Evolutionary conservation across 2,329 filamentous ascomycete genomes (phyloP), one percentile per base, ranked within the genome.

Genomic region (Sporothrix dimorphospora): DNA sequence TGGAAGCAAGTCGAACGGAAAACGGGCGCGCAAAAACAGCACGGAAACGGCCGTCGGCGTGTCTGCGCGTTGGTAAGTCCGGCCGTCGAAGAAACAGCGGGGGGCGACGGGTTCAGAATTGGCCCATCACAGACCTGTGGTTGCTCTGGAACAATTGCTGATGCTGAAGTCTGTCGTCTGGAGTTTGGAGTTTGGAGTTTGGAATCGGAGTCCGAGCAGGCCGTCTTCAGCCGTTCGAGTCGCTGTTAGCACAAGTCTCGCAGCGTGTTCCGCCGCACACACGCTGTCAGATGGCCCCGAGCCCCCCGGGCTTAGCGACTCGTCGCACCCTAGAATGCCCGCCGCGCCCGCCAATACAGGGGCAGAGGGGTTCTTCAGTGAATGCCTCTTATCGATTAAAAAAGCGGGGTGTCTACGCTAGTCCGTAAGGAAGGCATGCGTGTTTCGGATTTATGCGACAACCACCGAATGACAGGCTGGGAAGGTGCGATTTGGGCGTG

Each of bases 361-460:
- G 42, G 14, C 12, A 14, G 5, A 47, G 42, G 42, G 42, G 14
- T n/a, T 27, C 68, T 34, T 12, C 51, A 45, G 34, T 53, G 30
- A 47, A 16, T 19, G 42, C 40, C 40, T 14, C 24, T 59, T 72
- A 71, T 75, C 71, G 72, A 74, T 65, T 73, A 72, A 68, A 59
- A 72, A 24, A 70, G 66, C 34, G 55, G 61, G 47, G 40, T 40
- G 69, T 40, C 34, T 14, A 27, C 42, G 42, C 71, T 71, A 72
- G 49, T 34, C 66, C 59, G 12, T 14, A 71, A 49, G 7, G 7
- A 30, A 21, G 49, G n/a, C 9, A 11, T 59, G 42, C 19, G 24
- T 68, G 72, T 74, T 73, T 75, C 72, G 73, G 70, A 69, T 71
- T 72, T 66, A 61, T 45, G 55, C 70, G 30, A 63, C 66, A 24